Percentiles rank a stretch among this genome's conserved stretches.
These are phyloP conservation scores for Coemansia sp. DNA, from an alignment of 192 early-diverging fungal genomes.

Conservation along the genomic window DNA sequence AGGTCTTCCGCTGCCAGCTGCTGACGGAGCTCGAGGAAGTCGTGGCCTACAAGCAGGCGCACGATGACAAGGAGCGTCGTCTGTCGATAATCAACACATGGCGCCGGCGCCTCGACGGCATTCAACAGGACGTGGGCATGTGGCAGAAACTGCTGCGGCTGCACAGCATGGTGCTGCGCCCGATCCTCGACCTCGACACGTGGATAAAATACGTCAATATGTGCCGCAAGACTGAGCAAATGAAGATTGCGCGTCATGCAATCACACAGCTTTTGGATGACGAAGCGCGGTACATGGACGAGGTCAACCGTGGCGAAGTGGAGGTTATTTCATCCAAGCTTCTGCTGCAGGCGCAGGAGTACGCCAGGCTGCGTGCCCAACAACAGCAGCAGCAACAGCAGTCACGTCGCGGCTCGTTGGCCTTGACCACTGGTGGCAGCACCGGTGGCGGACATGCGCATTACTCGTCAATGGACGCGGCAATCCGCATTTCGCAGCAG, in stretches of 20 bases:
- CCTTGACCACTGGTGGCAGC: slow-evolving; percentile 11
- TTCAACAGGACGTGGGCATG: slow-evolving; percentile 90
- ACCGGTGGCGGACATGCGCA: neutral
- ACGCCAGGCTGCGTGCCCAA: slow-evolving; percentile 16
- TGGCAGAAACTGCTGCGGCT: slow-evolving; percentile 93
- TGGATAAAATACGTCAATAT: slow-evolving; percentile 95
- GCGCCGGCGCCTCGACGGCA: slow-evolving; percentile 79
- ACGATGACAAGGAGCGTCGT: slow-evolving; percentile 76
- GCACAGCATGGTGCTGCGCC: slow-evolving; percentile 82
- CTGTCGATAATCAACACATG: slow-evolving; percentile 80
- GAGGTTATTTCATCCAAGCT: slow-evolving; percentile 6
- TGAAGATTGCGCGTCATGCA: slow-evolving; percentile 42
- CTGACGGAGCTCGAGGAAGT: slow-evolving; percentile 97
- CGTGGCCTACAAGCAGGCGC: slow-evolving; percentile 79
- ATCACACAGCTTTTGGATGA: slow-evolving; percentile 31
- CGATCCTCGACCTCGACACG: slow-evolving; percentile 91
- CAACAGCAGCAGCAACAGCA: slow-evolving; percentile 10
- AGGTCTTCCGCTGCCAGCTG: slow-evolving; percentile 93
- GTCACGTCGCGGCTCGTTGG: slow-evolving; percentile 1
- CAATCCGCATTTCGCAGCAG: slow-evolving; percentile 35
- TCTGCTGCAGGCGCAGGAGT: slow-evolving; percentile 27
- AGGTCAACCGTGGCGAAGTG: slow-evolving; percentile 22
- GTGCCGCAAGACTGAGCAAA: slow-evolving; percentile 83
- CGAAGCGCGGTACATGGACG: slow-evolving; percentile 28
- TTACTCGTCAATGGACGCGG: slow-evolving; percentile 15